Base-by-base conservation (phyloP, 2,329 filamentous ascomycete species). In the Diaporthe citri region DNA sequence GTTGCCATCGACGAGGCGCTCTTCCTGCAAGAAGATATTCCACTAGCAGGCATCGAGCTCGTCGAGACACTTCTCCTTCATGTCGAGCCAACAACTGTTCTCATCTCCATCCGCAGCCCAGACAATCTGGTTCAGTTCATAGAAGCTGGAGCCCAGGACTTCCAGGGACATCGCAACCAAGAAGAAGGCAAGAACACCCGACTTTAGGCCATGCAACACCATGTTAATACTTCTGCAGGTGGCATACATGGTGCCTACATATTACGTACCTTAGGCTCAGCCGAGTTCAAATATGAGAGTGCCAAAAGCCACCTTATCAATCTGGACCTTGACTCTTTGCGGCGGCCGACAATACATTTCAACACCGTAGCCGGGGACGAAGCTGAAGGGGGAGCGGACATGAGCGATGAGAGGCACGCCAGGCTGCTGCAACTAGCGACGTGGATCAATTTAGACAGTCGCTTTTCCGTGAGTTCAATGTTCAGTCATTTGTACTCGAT, bases 21-120 rank as follows among this genome's bases (percentile, higher is more conserved):
- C 4, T 93, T 90, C 75, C 87, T 98, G 57, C 92, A 97, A 81
- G 92, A 96, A 80, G 96, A 98, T 78, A 88, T 94, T 13, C 87
- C 90, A 22, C 87, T 91, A 78, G 93, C 92, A 6, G 92, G 91
- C n/a, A 82, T 90, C n/a, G 92, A 94, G 48, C 85, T 93, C 17
- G 85, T 93, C n/a, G 91, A 94, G 76, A 91, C 88, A 6, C 83
- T 92, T 28, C 81, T 92, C 56, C 78, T 89, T 13, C 87, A 91
- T 71, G 83, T 85, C 17, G 87, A 89, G 73, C 90, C 91, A 22
- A 92, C 89, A 0, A 87, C 85, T 0, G 81, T 93, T 34, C 82
- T 93, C 9, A 83, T 91, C 22, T 86, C 89, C 0, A 82, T 86
- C 36, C 86, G 87, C 46, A 84, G 87, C 31, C 84, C 88, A 0